Evolutionary conservation across 305 asterid species (phyloP).

Genomic region (Fraxinus floribunda): DNA sequence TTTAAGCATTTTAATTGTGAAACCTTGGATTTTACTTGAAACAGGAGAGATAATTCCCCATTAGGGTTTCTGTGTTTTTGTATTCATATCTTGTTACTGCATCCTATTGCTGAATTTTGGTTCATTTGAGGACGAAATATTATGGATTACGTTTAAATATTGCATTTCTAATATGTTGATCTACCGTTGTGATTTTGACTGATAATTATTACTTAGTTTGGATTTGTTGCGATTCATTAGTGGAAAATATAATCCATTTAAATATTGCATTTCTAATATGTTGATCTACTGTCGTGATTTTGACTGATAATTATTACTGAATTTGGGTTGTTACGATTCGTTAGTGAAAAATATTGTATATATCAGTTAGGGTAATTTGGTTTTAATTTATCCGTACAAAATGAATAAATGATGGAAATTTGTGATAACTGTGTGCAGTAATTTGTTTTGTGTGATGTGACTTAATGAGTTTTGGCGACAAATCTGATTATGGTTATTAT

Average conservation of each 20-base stretch:
- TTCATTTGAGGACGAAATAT: neutral
- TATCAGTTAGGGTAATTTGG: neutral
- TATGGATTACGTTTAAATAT: neutral
- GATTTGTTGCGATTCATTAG: neutral
- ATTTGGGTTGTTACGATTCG: neutral
- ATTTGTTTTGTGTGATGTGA: neutral
- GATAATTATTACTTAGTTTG: neutral
- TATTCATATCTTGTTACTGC: neutral
- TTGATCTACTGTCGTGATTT: neutral
- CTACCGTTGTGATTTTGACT: neutral
- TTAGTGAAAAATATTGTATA: neutral
- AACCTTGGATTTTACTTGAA: neutral
- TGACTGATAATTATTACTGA: neutral
- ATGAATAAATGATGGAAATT: neutral
- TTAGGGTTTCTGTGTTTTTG: neutral
- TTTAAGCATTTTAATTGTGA: constrained; percentile 1
- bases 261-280: neutral
- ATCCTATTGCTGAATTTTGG: neutral
- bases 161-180: neutral
- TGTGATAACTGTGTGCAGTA: neutral
- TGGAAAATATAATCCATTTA: neutral
- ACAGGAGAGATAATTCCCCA: neutral
- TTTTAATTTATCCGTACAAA: neutral
- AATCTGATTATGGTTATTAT: neutral
- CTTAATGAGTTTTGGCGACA: neutral